A percentile compares a stretch with the other conserved stretches of the same genome.
Conservation (phyloP, 2,329 filamentous ascomycete genomes). For the Zasmidium citrigriseum region DNA sequence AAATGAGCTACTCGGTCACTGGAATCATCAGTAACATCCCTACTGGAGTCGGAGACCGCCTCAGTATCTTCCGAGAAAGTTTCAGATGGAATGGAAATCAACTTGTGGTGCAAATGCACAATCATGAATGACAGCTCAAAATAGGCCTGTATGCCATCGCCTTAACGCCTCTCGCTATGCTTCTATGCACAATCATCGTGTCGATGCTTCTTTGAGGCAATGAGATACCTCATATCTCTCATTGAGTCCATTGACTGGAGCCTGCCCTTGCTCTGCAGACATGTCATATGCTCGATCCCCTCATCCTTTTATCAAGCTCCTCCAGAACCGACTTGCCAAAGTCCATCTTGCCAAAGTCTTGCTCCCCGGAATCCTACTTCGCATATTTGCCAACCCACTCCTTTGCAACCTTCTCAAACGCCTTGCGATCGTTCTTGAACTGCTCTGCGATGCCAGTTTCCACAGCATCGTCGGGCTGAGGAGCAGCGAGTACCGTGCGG, state of each 20-base stretch:
- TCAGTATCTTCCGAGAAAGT: too few relatives aligned
- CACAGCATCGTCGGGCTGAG: slow-evolving; percentile 85
- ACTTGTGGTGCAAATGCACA: too few relatives aligned
- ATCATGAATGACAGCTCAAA: too few relatives aligned
- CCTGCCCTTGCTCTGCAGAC: too few relatives aligned
- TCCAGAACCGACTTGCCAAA: background rate
- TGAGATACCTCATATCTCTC: too few relatives aligned
- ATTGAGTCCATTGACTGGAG: too few relatives aligned
- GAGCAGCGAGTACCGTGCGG: slow-evolving; percentile 72
- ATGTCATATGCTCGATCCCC: background rate
- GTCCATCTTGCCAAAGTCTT: background rate
- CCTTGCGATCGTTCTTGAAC: slow-evolving; percentile 66
- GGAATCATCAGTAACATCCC: too few relatives aligned
- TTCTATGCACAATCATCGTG: background rate
- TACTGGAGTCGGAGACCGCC: too few relatives aligned
- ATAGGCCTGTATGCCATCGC: background rate
- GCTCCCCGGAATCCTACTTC: slow-evolving; percentile 21
- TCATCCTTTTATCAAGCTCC: background rate
- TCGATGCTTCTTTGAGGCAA: too few relatives aligned
- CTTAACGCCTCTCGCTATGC: background rate
- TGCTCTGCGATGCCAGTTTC: slow-evolving; percentile 85
- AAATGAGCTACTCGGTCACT: too few relatives aligned
- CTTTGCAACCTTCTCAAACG: slow-evolving; percentile 74
- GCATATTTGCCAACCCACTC: slow-evolving; percentile 77
- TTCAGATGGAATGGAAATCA: background rate